phyloP scores from a whole-genome alignment of 2,329 filamentous ascomycete genomes.

The Cephalotrichum gorgonifer region DNA sequence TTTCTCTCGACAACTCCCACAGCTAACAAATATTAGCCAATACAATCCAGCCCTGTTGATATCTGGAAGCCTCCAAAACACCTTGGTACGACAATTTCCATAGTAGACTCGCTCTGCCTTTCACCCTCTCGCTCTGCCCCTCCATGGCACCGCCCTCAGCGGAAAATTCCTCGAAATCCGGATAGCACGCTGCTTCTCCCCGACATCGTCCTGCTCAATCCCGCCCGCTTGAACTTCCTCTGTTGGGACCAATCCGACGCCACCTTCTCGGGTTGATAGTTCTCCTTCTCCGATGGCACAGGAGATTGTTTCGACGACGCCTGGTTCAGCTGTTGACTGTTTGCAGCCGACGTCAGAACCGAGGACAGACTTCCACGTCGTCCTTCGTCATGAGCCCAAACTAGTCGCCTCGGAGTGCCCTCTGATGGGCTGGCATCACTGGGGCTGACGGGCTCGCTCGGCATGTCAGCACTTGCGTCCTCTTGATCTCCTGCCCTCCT shows the following conservation, averaged over 20 bases:
- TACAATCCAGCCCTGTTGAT: not conserved
- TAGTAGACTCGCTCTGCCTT: not conserved
- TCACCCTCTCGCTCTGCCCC: not conserved
- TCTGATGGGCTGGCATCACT: not conserved
- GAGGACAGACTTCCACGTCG: not conserved
- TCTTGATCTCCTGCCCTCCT: conserved; percentile 5
- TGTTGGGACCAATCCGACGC: not conserved
- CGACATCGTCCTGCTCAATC: not conserved
- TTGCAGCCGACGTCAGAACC: not conserved
- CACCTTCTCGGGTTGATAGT: not conserved
- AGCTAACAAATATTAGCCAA: not conserved
- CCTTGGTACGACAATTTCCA: not conserved
- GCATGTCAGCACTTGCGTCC: too few relatives aligned
- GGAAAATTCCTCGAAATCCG: conserved; percentile 1
- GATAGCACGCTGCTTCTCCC: not conserved
- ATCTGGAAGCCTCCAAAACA: not conserved
- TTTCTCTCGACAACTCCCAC: not conserved
- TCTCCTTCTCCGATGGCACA: not conserved
- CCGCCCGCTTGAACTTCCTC: not conserved
- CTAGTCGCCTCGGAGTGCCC: not conserved
- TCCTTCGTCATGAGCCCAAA: not conserved
- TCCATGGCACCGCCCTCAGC: not conserved
- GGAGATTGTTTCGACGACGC: not conserved
- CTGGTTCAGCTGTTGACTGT: not conserved
- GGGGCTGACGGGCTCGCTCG: not conserved